These are phyloP conservation scores for Pythium dissotocum DNA, from an alignment of 352 stramenopile species.

Conservation along the genomic window DNA sequence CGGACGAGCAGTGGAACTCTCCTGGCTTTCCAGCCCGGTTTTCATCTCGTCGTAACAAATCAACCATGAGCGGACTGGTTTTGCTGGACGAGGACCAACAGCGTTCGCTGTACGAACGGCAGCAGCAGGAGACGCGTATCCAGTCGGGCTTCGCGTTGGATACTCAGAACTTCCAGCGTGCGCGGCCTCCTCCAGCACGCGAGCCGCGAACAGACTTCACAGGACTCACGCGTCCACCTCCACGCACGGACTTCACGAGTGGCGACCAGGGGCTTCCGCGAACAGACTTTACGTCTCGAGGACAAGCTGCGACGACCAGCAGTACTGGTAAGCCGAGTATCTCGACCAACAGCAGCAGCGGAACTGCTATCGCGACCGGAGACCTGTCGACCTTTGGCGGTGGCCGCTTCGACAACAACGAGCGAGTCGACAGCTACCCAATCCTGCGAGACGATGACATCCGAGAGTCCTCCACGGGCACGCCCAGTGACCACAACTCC, in stretches of 20 bases:
- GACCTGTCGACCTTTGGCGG: constrained; percentile 10
- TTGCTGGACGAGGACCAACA: constrained; percentile 14
- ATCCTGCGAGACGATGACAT: constrained; percentile 23
- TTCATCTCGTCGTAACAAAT: no score
- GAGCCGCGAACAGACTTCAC: not conserved
- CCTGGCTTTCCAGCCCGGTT: no score
- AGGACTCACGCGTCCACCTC: not conserved
- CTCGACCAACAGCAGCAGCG: constrained; percentile 8
- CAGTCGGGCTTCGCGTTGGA: not conserved
- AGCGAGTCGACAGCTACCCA: constrained; percentile 20
- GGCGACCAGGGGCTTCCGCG: constrained; percentile 1
- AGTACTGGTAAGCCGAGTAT: constrained; percentile 17
- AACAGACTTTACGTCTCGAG: constrained; percentile 13
- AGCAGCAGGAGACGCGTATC: not conserved
- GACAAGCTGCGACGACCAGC: constrained; percentile 3
- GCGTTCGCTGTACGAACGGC: not conserved
- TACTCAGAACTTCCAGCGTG: not conserved
- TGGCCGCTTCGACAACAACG: constrained; percentile 19
- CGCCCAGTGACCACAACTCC: not conserved
- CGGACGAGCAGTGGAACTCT: no score
- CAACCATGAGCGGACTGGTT: constrained; percentile 10
- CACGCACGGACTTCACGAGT: constrained; percentile 11
- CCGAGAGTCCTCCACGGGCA: constrained; percentile 10
- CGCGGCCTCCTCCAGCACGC: no score
- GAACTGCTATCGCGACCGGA: constrained; percentile 5